These are phyloP conservation scores for Globisporangium megalacanthum DNA, from an alignment of 352 stramenopile species.

Conservation along the genomic window DNA sequence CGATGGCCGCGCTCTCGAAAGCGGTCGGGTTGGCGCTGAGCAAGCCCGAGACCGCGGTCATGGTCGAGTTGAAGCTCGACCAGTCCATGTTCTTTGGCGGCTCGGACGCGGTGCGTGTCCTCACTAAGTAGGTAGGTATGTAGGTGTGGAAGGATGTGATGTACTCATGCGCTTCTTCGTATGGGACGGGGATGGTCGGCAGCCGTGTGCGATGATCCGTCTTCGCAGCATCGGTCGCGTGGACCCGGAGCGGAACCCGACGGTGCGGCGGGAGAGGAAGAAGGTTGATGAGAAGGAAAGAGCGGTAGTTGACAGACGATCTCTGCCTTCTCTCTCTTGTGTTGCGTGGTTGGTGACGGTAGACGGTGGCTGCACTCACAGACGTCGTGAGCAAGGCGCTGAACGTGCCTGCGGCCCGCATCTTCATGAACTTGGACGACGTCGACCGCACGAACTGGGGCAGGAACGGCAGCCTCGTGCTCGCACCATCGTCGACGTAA, in stretches of 20 bases:
- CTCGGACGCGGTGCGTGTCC: constrained; percentile 31
- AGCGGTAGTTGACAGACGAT: no score
- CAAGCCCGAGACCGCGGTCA: constrained; percentile 51
- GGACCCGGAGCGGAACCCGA: constrained; percentile 39
- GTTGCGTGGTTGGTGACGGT: no score
- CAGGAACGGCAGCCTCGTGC: constrained; percentile 25
- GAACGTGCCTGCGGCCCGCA: constrained; percentile 28
- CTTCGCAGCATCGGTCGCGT: constrained; percentile 51
- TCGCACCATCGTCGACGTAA: constrained; percentile 13
- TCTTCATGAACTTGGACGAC: constrained; percentile 58
- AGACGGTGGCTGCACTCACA: constrained; percentile 42
- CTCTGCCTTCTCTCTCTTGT: not conserved
- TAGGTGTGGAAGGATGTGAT: no score
- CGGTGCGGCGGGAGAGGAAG: constrained; percentile 24
- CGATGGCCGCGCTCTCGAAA: constrained; percentile 38
- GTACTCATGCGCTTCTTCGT: no score
- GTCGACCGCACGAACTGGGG: constrained; percentile 42
- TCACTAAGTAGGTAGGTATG: no score
- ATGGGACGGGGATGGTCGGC: not conserved
- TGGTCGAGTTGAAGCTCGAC: constrained; percentile 50
- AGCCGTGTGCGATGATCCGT: constrained; percentile 55
- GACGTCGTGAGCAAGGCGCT: constrained; percentile 35
- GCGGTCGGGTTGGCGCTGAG: constrained; percentile 28
- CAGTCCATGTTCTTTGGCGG: constrained; percentile 47
- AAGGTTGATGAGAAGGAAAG: not conserved